Evolutionary conservation across 805 yeast genomes (phyloP).

Genomic region (Kockiozyma suomiensis): DNA sequence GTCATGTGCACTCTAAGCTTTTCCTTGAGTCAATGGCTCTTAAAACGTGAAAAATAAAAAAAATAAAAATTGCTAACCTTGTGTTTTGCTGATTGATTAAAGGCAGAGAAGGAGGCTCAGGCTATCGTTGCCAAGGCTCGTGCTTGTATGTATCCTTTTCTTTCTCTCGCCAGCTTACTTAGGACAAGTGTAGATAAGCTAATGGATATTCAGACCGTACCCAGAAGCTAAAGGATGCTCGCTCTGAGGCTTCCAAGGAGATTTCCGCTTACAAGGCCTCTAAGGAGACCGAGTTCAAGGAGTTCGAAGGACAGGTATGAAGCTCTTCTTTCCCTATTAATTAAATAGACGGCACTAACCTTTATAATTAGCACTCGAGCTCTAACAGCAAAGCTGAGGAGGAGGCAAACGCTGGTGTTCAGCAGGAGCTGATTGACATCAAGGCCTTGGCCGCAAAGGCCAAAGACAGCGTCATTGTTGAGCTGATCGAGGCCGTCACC

Average conservation of each 20-base stretch:
- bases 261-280: slow-evolving; percentile 80
- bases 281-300: slow-evolving; percentile 80
- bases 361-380: slow-evolving; percentile 57
- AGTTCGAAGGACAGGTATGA: slow-evolving; percentile 61
- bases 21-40: too few relatives aligned
- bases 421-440: slow-evolving; percentile 69
- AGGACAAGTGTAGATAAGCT: slow-evolving; percentile 21
- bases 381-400: slow-evolving; percentile 74
- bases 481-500: slow-evolving; percentile 77
- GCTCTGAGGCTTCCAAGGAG: slow-evolving; percentile 87
- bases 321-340: not conserved
- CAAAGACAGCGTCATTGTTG: slow-evolving; percentile 67
- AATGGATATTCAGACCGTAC: slow-evolving; percentile 59
- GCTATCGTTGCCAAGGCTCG: slow-evolving; percentile 92
- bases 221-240: slow-evolving; percentile 88
- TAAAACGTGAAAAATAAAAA: too few relatives aligned
- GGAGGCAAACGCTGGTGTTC: slow-evolving; percentile 75
- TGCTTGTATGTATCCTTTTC: slow-evolving; percentile 55
- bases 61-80: not conserved
- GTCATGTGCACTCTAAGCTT: too few relatives aligned
- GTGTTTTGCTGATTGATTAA: too few relatives aligned
- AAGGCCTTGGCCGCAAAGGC: slow-evolving; percentile 63
- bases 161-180: too few relatives aligned
- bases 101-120: slow-evolving; percentile 98
- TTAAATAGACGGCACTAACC: slow-evolving; percentile 2